Percentiles rank a stretch among this genome's conserved stretches.
These are phyloP conservation scores for Tripidium arundinaceum DNA, from an alignment of 202 grass and related monocot genomes.

Conservation along the genomic window DNA sequence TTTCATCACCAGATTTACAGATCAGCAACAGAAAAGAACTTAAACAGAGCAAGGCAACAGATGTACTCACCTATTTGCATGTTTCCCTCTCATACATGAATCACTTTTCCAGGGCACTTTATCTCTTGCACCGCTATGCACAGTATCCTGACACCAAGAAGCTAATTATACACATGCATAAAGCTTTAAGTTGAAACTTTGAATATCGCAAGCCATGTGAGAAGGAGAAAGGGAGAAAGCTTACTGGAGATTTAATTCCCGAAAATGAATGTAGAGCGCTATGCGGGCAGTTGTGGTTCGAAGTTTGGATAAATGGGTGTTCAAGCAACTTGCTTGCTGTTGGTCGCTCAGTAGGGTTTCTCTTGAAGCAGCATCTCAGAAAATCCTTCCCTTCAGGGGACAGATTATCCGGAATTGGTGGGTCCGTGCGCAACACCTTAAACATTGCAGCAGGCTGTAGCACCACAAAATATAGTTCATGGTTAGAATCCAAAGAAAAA, in stretches of 20 bases:
- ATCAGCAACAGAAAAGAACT: neutral
- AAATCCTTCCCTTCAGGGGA: slow-evolving; percentile 89
- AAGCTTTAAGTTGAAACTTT: too few species aligned
- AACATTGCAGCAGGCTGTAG: slow-evolving; percentile 86
- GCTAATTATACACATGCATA: too few species aligned
- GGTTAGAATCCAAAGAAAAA: slow-evolving; percentile 4
- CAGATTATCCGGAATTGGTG: slow-evolving; percentile 59
- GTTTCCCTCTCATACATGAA: slow-evolving; percentile 45
- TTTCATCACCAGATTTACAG: slow-evolving; percentile 12
- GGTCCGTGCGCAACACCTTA: slow-evolving; percentile 81
- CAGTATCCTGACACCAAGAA: slow-evolving; percentile 46
- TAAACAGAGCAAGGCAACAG: slow-evolving; percentile 3
- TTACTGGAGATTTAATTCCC: slow-evolving; percentile 57
- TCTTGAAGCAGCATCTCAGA: slow-evolving; percentile 74
- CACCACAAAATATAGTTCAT: slow-evolving; percentile 30
- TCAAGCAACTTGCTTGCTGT: slow-evolving; percentile 71
- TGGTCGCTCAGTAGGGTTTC: slow-evolving; percentile 76
- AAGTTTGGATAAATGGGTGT: slow-evolving; percentile 65
- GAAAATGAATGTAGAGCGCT: slow-evolving; percentile 43
- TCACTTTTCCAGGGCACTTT: slow-evolving; percentile 55
- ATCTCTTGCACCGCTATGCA: slow-evolving; percentile 40
- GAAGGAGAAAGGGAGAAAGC: too few species aligned
- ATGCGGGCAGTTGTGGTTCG: slow-evolving; percentile 46
- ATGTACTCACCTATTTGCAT: slow-evolving; percentile 39
- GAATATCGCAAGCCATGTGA: too few species aligned